phyloP scores from a whole-genome alignment of 73 alveolate genomes.

The Blepharisma japonicum region DNA sequence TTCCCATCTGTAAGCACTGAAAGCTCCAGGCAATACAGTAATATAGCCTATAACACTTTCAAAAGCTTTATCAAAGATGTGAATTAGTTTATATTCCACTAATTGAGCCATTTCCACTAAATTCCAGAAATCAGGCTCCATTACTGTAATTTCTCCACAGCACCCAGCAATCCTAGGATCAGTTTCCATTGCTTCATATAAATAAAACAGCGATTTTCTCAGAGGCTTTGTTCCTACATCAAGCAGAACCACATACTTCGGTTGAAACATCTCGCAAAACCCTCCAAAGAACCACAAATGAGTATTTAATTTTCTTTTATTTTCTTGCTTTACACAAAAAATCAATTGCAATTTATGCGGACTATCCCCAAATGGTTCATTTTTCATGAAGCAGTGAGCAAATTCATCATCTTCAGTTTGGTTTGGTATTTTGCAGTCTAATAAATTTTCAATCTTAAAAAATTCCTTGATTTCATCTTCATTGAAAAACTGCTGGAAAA shows the following conservation, averaged over 20 bases:
- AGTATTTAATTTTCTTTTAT: conserved; percentile 53
- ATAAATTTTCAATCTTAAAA: neutral
- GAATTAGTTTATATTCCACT: conserved; percentile 14
- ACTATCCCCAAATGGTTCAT: neutral
- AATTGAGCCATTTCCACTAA: conserved; percentile 20
- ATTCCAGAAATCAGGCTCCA: conserved; percentile 5
- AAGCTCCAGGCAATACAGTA: conserved; percentile 38
- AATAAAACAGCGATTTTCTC: neutral
- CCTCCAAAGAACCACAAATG: conserved; percentile 53
- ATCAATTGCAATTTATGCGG: conserved; percentile 28
- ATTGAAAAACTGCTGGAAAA: conserved; percentile 3
- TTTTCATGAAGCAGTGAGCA: conserved; percentile 18
- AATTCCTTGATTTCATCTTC: neutral
- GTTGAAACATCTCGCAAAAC: conserved; percentile 39
- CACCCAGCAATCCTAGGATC: conserved; percentile 18
- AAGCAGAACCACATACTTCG: conserved; percentile 42
- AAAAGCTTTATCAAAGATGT: conserved; percentile 31
- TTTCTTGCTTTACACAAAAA: conserved; percentile 50
- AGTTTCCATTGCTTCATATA: conserved; percentile 29
- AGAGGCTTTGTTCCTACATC: conserved; percentile 51
- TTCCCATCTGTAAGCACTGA: conserved; percentile 28
- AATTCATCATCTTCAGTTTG: conserved; percentile 3
- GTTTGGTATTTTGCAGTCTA: neutral
- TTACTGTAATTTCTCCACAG: conserved; percentile 33
- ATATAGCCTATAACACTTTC: conserved; percentile 32